These are phyloP conservation scores for Gossypium gossypioides DNA, from an alignment of 441 rosid genomes.

Conservation along the genomic window DNA sequence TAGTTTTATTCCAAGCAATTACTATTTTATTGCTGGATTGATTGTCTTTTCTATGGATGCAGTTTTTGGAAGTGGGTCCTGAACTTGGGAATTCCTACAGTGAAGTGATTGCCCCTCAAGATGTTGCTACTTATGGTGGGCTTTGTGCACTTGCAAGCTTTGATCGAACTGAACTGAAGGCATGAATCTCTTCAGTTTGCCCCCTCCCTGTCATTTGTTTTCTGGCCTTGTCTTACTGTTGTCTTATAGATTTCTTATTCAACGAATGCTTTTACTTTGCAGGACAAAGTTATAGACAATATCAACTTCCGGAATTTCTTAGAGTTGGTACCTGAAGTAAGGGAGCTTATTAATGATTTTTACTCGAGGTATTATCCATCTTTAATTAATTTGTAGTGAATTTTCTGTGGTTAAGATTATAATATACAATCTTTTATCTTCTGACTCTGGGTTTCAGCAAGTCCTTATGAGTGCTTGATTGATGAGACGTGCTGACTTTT, in stretches of 20 bases:
- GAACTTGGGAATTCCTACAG: constrained; percentile 73
- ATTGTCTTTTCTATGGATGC: constrained; percentile 16
- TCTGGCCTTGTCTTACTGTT: neutral
- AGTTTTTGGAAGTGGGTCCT: constrained; percentile 89
- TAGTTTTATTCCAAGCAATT: neutral
- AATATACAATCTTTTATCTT: neutral
- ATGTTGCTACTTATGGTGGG: constrained; percentile 93
- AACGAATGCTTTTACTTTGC: constrained; percentile 26
- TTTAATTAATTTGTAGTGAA: neutral
- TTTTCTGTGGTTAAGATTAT: neutral
- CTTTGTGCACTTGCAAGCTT: constrained; percentile 96
- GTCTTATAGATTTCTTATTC: constrained; percentile 5
- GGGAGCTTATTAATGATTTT: constrained; percentile 91
- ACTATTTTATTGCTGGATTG: neutral
- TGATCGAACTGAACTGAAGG: constrained; percentile 87
- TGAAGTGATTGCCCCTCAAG: constrained; percentile 95
- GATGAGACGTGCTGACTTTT: neutral
- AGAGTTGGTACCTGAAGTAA: constrained; percentile 95
- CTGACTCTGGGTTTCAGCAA: neutral
- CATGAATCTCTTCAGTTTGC: constrained; percentile 15
- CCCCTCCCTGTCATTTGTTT: neutral
- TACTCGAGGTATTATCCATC: constrained; percentile 60
- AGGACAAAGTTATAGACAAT: constrained; percentile 90
- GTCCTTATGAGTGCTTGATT: neutral
- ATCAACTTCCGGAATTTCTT: constrained; percentile 78